Evolutionary conservation across 2,329 filamentous ascomycete species (phyloP), one percentile per base, ranked within the genome.

Genomic region (Aspergillus calidoustus): DNA sequence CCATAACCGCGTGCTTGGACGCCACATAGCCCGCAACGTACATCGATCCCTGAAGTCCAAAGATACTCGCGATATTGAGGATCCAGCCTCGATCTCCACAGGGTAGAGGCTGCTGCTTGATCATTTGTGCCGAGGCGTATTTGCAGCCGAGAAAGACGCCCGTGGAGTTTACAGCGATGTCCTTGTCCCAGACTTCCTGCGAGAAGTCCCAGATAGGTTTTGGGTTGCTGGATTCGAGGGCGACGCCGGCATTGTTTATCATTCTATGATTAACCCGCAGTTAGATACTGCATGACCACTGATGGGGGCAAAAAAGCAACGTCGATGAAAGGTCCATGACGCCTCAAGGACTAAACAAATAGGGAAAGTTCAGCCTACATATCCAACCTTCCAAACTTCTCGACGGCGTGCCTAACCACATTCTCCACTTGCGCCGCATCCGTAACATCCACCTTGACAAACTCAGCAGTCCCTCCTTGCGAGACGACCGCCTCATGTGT

Each of bases 241-340:
- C 52, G 1, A 86, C 79, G 0, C 85, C 85, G 0, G 85, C 82
- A 64, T 82, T 82, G 60, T 82, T 82, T 49, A 81, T 79, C 57
- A 83, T 70, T 2, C 79, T 82, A 67, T 7, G 28, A 15, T 38
- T 9, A 13, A 5, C 2, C 4, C 9, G 34, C 8, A 28, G 25
- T 28, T 7, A 28, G 25, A 4, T 28, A 28, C 6, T 4, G 25
- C 25, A 28, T 4, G 25, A 28, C 25, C 6, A 4, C 6, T 7
- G 6, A 28, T 28, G 25, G 25, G 6, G 25, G 25, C 25, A 28
- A 38, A 9, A 38, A 7, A 9, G 34, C 31, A 34, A 34, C 31
- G 31, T 38, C 9, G 31, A 8, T 3, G 31, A 38, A 13, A 38
- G 8, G 2, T 11, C 15, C 31, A 3, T 11, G 31, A 8, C 8